Conservation (phyloP, 768 basidiomycete genomes). For the Candolleomyces aberdarensis region DNA sequence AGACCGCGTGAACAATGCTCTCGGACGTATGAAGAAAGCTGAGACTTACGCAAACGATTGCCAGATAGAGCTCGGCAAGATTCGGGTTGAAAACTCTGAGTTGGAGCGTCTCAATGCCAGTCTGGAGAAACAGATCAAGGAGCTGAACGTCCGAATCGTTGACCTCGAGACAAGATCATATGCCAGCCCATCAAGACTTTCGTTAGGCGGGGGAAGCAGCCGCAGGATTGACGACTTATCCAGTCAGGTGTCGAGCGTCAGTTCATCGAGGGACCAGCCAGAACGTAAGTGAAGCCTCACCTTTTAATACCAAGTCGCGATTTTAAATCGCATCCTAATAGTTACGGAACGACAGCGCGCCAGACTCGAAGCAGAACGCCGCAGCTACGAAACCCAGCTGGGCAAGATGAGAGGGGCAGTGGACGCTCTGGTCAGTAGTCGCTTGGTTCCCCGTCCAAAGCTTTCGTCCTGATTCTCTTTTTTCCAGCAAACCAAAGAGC, state of each 20-base stretch:
- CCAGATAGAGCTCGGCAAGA: constrained; percentile 71
- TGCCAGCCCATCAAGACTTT: constrained; percentile 29
- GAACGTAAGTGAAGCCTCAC: constrained; percentile 30
- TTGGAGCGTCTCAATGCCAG: constrained; percentile 76
- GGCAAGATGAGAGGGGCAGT: constrained; percentile 53
- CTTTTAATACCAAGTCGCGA: background rate
- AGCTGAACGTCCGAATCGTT: constrained; percentile 76
- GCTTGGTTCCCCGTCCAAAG: background rate
- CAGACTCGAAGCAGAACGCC: constrained; percentile 66
- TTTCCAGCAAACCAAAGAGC: constrained; percentile 65
- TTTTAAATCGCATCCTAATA: constrained; percentile 24
- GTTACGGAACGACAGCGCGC: constrained; percentile 58
- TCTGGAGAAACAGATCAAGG: constrained; percentile 83
- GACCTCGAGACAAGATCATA: constrained; percentile 82
- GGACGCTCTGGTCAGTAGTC: constrained; percentile 54
- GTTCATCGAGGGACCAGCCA: constrained; percentile 46
- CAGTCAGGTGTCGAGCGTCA: constrained; percentile 43
- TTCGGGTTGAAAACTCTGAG: constrained; percentile 78
- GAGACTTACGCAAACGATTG: constrained; percentile 73
- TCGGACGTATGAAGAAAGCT: constrained; percentile 79
- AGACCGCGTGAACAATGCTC: constrained; percentile 67
- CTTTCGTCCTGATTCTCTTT: constrained; percentile 4
- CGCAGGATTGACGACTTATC: constrained; percentile 72
- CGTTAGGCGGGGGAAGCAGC: constrained; percentile 51
- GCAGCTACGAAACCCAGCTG: constrained; percentile 56